Percentiles rank a stretch among this genome's conserved stretches.
Conservation (phyloP, 257 asterid genomes). For the Knoxia roxburghii region DNA sequence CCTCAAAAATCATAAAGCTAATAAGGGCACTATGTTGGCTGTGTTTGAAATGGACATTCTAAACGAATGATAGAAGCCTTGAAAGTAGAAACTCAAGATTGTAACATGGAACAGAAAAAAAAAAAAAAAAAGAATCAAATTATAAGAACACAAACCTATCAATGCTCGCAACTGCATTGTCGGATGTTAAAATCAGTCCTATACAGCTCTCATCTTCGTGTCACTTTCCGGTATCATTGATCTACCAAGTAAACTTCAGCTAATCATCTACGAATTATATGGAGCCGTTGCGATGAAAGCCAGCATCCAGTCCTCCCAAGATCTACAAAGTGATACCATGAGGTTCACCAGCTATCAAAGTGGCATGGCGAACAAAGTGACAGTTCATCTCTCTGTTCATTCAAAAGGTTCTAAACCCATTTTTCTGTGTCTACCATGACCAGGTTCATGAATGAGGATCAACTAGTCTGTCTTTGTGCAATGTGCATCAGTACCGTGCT, state of each 20-base stretch:
- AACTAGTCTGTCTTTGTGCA: constrained; percentile 57
- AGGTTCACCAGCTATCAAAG: background rate
- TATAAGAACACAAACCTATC: background rate
- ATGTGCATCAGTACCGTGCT: constrained; percentile 91
- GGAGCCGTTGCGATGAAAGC: background rate
- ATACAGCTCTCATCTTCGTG: background rate
- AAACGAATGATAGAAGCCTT: background rate
- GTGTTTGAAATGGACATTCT: background rate
- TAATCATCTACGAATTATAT: background rate
- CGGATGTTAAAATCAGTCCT: background rate
- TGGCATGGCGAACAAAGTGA: background rate
- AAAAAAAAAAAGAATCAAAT: background rate
- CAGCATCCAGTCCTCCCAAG: background rate
- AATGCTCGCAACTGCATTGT: background rate
- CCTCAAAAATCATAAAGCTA: background rate
- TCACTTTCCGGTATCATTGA: background rate
- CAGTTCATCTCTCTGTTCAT: constrained; percentile 1
- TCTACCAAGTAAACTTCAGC: background rate
- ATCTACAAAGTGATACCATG: background rate
- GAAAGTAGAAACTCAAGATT: background rate
- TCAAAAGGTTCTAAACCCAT: background rate
- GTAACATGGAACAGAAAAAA: background rate
- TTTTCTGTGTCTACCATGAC: background rate
- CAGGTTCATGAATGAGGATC: constrained; percentile 1
- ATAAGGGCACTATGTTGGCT: background rate